phyloP scores from a whole-genome alignment of 2,329 filamentous ascomycete species.

The Fusarium sp. region DNA sequence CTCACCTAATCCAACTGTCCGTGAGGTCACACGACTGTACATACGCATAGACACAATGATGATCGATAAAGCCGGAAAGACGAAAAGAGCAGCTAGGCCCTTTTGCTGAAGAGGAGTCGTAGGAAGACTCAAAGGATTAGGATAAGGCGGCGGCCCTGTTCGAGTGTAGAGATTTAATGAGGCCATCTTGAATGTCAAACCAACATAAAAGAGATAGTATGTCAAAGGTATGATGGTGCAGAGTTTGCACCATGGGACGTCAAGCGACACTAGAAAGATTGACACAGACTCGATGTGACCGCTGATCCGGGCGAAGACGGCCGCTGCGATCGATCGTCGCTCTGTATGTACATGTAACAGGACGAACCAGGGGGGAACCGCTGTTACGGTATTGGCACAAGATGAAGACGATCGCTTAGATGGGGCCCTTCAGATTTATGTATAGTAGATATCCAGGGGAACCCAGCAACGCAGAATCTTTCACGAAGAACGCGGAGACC shows the following conservation, averaged over 20 bases:
- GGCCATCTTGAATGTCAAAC: background rate
- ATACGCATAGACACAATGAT: constrained; percentile 41
- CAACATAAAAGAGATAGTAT: background rate
- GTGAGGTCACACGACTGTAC: constrained; percentile 43
- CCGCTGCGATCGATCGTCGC: constrained; percentile 17
- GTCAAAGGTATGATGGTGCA: background rate
- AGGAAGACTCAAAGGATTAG: constrained; percentile 44
- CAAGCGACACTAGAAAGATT: background rate
- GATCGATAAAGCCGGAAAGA: constrained; percentile 46
- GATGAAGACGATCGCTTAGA: background rate
- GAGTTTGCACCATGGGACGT: background rate
- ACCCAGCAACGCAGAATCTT: constrained; percentile 2
- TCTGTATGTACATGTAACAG: background rate
- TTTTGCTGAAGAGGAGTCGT: constrained; percentile 46
- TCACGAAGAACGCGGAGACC: background rate
- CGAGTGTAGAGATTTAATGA: constrained; percentile 13
- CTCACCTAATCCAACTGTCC: constrained; percentile 41
- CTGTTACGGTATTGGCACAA: background rate
- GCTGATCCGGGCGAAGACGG: constrained; percentile 3
- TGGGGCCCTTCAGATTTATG: constrained; percentile 13
- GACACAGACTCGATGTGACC: constrained; percentile 1
- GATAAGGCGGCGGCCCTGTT: constrained; percentile 31
- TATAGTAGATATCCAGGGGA: constrained; percentile 7
- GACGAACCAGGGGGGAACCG: background rate
- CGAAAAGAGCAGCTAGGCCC: constrained; percentile 46